These are phyloP conservation scores for Leccinum arenicola DNA, from an alignment of 768 basidiomycete species.

Conservation along the genomic window DNA sequence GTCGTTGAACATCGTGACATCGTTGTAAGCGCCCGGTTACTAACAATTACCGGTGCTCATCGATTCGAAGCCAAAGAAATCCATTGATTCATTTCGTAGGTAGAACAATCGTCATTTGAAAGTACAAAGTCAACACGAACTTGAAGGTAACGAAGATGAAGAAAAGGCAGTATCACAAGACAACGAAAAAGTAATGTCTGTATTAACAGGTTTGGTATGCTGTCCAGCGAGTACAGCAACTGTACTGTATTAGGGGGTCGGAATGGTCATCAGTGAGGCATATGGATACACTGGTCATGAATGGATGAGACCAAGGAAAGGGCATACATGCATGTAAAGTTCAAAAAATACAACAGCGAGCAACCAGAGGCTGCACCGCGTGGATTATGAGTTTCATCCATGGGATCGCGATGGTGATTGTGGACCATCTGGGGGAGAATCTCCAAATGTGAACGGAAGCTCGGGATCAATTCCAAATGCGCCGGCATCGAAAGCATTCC, in stretches of 20 bases:
- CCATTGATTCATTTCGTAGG: constrained; percentile 10
- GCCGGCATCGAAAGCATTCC: constrained; percentile 66
- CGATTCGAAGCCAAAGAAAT: not conserved
- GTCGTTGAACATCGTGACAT: not conserved
- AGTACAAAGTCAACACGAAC: constrained; percentile 9
- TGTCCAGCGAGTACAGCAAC: constrained; percentile 26
- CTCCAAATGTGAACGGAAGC: constrained; percentile 60
- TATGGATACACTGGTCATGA: constrained; percentile 32
- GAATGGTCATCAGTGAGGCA: constrained; percentile 17
- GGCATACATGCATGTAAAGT: constrained; percentile 13
- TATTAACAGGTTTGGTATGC: constrained; percentile 29
- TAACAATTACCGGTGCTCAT: constrained; percentile 1
- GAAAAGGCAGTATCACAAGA: constrained; percentile 2
- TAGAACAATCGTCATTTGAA: not conserved
- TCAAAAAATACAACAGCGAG: constrained; percentile 13
- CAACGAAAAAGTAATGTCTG: constrained; percentile 8
- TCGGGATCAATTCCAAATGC: constrained; percentile 79
- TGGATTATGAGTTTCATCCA: constrained; percentile 10
- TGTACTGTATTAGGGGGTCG: constrained; percentile 22
- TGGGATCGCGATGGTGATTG: constrained; percentile 27
- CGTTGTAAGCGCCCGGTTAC: constrained; percentile 11
- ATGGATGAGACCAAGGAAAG: constrained; percentile 1
- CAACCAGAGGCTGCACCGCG: not conserved
- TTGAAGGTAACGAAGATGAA: not conserved
- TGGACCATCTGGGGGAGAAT: constrained; percentile 29